These are phyloP conservation scores for Ascochyta lentis DNA, from an alignment of 2,329 filamentous ascomycete genomes.

Conservation along the genomic window DNA sequence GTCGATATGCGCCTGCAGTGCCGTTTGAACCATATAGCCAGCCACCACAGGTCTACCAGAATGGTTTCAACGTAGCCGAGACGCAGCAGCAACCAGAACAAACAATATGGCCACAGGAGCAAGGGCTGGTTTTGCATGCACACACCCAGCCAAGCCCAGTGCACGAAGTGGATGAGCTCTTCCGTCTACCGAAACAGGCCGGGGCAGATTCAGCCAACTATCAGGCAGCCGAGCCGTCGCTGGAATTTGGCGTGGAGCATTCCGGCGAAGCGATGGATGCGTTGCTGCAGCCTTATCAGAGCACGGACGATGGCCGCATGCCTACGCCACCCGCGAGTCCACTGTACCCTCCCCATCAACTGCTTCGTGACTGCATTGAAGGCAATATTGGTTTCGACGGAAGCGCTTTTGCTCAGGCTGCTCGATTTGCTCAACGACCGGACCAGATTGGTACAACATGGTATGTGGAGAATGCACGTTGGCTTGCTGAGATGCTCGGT, in stretches of 20 bases:
- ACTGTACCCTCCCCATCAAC: background rate
- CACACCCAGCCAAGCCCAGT: no score
- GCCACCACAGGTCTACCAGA: background rate
- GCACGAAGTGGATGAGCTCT: background rate
- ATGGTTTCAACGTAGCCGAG: background rate
- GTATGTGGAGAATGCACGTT: slow-evolving; percentile 7
- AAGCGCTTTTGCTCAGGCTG: slow-evolving; percentile 18
- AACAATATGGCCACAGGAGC: background rate
- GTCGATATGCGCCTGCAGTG: background rate
- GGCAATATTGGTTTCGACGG: slow-evolving; percentile 9
- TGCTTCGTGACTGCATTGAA: slow-evolving; percentile 18
- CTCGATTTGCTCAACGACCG: slow-evolving; percentile 8
- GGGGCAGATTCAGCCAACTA: background rate
- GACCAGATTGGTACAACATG: slow-evolving; percentile 3
- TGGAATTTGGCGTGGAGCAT: background rate
- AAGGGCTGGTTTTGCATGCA: no score
- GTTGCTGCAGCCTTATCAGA: background rate
- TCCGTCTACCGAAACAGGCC: background rate
- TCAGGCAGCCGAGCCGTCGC: background rate
- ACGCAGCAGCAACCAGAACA: background rate
- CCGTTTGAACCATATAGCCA: background rate
- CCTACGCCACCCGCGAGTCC: background rate
- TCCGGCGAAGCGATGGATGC: slow-evolving; percentile 3
- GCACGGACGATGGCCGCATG: background rate
- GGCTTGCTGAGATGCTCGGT: slow-evolving; percentile 8